Base-by-base conservation (phyloP, 257 asterid species). In the Scutellaria minor region DNA sequence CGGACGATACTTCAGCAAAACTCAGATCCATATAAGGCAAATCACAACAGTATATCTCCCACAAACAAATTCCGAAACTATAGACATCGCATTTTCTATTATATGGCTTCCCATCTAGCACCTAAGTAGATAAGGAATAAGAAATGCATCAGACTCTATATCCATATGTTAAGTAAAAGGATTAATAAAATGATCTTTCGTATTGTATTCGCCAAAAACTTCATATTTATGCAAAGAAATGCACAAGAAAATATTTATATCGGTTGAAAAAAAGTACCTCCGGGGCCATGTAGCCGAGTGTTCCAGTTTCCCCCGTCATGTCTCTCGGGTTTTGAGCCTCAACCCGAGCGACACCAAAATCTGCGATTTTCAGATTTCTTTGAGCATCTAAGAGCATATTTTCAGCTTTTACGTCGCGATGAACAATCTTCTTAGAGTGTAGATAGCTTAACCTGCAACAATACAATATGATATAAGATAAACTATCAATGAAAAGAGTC, bases 401-500 rank as follows among this genome's bases (percentile, higher is more conserved):
- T 79, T 88, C 97, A n/a, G 97, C 96, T 80, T 91, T 91, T n/a
- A 91, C 92, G 61, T 91, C 97, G n/a, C 97, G 91, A 59, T 91
- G 97, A 9, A 91, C 97, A 44, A 91, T 88, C 72, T 83, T 87
- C 73, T 87, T 54, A 2, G 97, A 82, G 68, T 91, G 97, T 46
- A 91, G 78, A 82, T 91, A 91, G 86, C 94, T 88, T 70, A 91
- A 78, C 61, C 97, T 91, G 82, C 66, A 79, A 31, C 44, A 37
- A 13, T 5, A 6, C 22, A 31, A 0, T 20, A 52, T 31, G 45
- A 22, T 47, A 14, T 63, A 58, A 46, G 70, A 14, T 59, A 13
- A 65, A 64, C 37, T 31, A 3, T 1, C 37, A 37, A 58, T 37
- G 7, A 20, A 18, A 8, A 57, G 61, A 14, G 40, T 13, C 8